Conservation (phyloP, 1,284 basidiomycete species). For the Naganishia albida region DNA sequence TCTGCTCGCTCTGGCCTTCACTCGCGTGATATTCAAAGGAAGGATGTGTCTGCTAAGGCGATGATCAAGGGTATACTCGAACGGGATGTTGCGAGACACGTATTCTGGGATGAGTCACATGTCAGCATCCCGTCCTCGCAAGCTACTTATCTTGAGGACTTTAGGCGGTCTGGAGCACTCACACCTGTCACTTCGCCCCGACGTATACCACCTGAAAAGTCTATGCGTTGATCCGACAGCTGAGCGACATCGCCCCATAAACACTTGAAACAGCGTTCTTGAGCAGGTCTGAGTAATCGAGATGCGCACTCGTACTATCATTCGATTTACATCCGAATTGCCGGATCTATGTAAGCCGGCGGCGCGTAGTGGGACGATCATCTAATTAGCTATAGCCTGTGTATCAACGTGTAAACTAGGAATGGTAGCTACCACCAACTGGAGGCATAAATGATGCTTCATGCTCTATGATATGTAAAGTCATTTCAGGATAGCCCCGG, state of each 20-base stretch:
- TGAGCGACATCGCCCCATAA: too few relatives aligned
- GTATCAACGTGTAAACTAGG: too few relatives aligned
- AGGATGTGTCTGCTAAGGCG: too few relatives aligned
- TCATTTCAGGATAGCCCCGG: slow-evolving; percentile 30
- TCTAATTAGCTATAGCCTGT: neutral
- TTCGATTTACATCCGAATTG: slow-evolving; percentile 16
- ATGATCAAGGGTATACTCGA: neutral
- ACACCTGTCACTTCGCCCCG: too few relatives aligned
- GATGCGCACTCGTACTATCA: slow-evolving; percentile 25
- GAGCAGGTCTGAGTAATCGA: slow-evolving; percentile 6
- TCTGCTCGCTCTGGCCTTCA: neutral
- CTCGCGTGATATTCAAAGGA: neutral
- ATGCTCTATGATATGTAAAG: slow-evolving; percentile 26
- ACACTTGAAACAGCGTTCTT: slow-evolving; percentile 10
- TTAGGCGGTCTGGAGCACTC: too few relatives aligned
- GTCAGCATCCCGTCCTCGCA: too few relatives aligned
- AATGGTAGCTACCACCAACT: neutral
- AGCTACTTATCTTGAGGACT: too few relatives aligned
- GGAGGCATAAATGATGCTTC: neutral
- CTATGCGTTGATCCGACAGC: too few relatives aligned
- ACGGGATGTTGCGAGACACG: neutral
- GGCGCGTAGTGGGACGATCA: neutral
- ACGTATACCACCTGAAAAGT: too few relatives aligned
- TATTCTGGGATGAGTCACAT: too few relatives aligned
- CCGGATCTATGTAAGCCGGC: neutral